phyloP scores from a whole-genome alignment of 2,329 filamentous ascomycete species.

The Pleoardoris graminearum region DNA sequence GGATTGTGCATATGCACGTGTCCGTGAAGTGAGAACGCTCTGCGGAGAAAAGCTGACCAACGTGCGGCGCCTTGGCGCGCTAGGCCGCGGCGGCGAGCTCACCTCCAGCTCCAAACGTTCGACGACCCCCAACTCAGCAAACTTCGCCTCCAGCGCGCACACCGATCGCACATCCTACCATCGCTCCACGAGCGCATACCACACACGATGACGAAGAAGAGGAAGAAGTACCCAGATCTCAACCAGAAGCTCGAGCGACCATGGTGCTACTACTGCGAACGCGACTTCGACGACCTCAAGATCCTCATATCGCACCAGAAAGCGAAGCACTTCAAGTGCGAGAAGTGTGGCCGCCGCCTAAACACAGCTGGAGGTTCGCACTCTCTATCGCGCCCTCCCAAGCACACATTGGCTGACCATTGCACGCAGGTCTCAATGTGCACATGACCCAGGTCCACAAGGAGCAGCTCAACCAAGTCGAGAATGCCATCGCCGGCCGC shows the following conservation, averaged over 20 bases:
- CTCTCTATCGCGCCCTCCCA: conserved; percentile 35
- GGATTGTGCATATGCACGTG: too few species aligned
- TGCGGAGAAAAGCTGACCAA: conserved; percentile 20
- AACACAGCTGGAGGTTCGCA: conserved; percentile 86
- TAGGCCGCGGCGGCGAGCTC: conserved; percentile 20
- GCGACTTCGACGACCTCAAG: conserved; percentile 96
- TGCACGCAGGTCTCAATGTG: conserved; percentile 75
- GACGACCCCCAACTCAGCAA: not conserved
- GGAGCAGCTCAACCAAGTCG: conserved; percentile 81
- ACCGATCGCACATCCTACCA: not conserved
- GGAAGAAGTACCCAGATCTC: conserved; percentile 80
- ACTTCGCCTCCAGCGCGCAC: not conserved
- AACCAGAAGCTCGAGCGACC: conserved; percentile 85
- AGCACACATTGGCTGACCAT: not conserved
- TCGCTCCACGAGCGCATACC: not conserved
- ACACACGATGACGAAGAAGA: conserved; percentile 67
- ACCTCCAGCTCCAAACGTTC: conserved; percentile 14
- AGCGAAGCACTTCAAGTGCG: conserved; percentile 99
- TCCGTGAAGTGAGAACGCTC: not conserved
- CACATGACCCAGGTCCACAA: conserved; percentile 99
- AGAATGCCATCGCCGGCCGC: conserved; percentile 88
- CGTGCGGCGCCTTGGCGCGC: conserved; percentile 21
- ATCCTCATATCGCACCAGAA: conserved; percentile 97
- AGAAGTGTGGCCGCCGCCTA: conserved; percentile 81
- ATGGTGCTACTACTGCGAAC: conserved; percentile 99